Conservation (phyloP, 108 stramenopile genomes). For the Cylindrotheca closterium region DNA sequence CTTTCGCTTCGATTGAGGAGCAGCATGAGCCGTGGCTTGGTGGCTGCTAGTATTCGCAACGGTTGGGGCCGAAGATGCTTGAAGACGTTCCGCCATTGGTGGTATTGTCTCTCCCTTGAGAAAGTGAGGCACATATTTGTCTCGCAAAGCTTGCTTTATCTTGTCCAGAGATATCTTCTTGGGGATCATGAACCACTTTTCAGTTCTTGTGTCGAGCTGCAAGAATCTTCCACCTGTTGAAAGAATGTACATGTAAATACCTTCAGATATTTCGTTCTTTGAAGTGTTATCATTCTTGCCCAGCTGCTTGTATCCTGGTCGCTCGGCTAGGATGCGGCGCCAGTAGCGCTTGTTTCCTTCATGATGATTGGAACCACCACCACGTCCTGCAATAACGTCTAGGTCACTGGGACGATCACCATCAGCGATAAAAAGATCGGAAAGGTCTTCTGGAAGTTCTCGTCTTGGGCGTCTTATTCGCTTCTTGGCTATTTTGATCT, state of each 20-base stretch:
- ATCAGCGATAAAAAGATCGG: neutral
- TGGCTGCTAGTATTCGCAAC: too few relatives aligned
- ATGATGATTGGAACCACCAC: constrained; percentile 17
- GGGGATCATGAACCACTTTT: neutral
- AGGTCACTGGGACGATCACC: neutral
- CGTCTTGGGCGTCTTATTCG: neutral
- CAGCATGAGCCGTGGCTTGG: too few relatives aligned
- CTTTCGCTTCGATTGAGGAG: too few relatives aligned
- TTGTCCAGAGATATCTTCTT: neutral
- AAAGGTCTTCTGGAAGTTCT: neutral
- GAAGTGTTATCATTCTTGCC: neutral
- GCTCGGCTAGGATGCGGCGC: neutral
- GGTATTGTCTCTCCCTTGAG: neutral
- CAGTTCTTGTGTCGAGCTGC: neutral
- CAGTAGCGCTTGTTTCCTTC: neutral
- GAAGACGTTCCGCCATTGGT: too few relatives aligned
- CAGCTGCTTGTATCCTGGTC: neutral
- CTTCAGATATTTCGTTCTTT: constrained; percentile 4
- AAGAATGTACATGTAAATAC: constrained; percentile 2
- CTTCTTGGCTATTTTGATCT: too few relatives aligned
- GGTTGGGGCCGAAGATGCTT: too few relatives aligned
- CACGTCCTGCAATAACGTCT: constrained; percentile 25
- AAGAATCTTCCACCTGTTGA: constrained; percentile 12
- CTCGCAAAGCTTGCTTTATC: constrained; percentile 4
- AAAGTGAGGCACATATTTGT: constrained; percentile 16